phyloP scores from a whole-genome alignment of 495 filamentous ascomycete species.

The Parathielavia hyrcaniae region DNA sequence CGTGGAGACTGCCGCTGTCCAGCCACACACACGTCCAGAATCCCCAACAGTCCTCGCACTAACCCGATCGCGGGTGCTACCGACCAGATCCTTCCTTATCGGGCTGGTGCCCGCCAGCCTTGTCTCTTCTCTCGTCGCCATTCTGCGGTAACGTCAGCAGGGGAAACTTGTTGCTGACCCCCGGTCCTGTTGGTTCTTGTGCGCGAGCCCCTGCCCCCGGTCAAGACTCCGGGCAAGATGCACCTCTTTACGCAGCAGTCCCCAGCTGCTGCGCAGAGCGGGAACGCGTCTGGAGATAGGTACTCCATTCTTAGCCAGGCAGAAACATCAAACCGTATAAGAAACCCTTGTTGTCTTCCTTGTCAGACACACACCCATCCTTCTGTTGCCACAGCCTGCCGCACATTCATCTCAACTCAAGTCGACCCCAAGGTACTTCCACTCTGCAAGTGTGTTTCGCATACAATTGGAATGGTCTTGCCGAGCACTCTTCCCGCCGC shows the following conservation, averaged over 20 bases:
- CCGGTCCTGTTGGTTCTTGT: slow-evolving; percentile 17
- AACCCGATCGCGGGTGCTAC: slow-evolving; percentile 16
- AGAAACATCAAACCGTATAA: slow-evolving; percentile 33
- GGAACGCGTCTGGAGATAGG: slow-evolving; percentile 18
- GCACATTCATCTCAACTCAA: slow-evolving; percentile 19
- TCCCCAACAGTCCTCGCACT: slow-evolving; percentile 13
- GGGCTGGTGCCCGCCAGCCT: slow-evolving; percentile 24
- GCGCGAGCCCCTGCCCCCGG: slow-evolving; percentile 18
- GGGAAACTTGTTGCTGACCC: slow-evolving; percentile 16
- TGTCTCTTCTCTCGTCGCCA: slow-evolving; percentile 12
- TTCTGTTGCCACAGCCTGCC: slow-evolving; percentile 25
- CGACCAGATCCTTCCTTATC: slow-evolving; percentile 25
- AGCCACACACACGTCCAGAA: slow-evolving; percentile 19
- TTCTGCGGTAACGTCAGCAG: background rate
- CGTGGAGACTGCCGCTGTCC: slow-evolving; percentile 6
- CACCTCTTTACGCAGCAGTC: slow-evolving; percentile 27
- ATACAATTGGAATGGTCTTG: slow-evolving; percentile 16
- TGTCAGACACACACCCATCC: slow-evolving; percentile 21
- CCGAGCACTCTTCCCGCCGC: slow-evolving; percentile 13
- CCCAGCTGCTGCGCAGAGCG: slow-evolving; percentile 28
- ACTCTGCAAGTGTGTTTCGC: slow-evolving; percentile 9
- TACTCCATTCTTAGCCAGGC: slow-evolving; percentile 36
- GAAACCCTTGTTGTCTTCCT: slow-evolving; percentile 31
- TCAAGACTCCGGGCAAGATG: slow-evolving; percentile 22
- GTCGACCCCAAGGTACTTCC: slow-evolving; percentile 9